Evolutionary conservation across 768 basidiomycete genomes (phyloP).

Genomic region (Kwoniella bestiolae): DNA sequence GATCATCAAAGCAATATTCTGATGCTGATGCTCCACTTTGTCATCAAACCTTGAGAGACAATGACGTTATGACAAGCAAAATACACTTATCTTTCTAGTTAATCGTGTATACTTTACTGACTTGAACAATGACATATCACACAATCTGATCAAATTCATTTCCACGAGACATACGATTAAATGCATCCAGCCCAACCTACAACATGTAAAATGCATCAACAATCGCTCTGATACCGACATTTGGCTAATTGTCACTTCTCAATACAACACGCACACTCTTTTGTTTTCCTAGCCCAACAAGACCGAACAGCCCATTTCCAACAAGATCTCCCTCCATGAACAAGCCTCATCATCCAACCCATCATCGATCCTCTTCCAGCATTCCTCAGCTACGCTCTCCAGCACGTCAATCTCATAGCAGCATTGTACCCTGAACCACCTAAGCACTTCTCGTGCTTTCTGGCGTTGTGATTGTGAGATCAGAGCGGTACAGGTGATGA

Average conservation of each 20-base stretch:
- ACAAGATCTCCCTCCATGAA: constrained; percentile 29
- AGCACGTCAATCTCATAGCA: constrained; percentile 26
- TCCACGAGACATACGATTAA: too few species aligned
- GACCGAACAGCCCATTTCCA: constrained; percentile 23
- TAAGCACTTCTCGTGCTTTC: constrained; percentile 16
- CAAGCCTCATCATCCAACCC: constrained; percentile 28
- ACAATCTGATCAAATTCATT: too few species aligned
- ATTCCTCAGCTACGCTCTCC: constrained; percentile 19
- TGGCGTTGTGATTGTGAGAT: constrained; percentile 2
- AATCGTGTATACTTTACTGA: too few species aligned
- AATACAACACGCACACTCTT: too few species aligned
- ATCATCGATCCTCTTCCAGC: constrained; percentile 28
- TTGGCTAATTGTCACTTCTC: too few species aligned
- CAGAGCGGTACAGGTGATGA: constrained; percentile 17
- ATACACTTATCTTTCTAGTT: too few species aligned
- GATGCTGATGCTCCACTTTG: neutral
- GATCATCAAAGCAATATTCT: neutral
- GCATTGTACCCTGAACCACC: constrained; percentile 19
- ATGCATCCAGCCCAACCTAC: too few species aligned
- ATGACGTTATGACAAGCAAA: neutral
- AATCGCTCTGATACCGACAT: too few species aligned
- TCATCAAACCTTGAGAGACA: too few species aligned
- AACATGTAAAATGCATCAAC: too few species aligned
- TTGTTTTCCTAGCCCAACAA: too few species aligned
- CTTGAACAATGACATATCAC: too few species aligned